Base-by-base conservation (phyloP, 1,284 basidiomycete species). In the Sporisorium graminicola region DNA sequence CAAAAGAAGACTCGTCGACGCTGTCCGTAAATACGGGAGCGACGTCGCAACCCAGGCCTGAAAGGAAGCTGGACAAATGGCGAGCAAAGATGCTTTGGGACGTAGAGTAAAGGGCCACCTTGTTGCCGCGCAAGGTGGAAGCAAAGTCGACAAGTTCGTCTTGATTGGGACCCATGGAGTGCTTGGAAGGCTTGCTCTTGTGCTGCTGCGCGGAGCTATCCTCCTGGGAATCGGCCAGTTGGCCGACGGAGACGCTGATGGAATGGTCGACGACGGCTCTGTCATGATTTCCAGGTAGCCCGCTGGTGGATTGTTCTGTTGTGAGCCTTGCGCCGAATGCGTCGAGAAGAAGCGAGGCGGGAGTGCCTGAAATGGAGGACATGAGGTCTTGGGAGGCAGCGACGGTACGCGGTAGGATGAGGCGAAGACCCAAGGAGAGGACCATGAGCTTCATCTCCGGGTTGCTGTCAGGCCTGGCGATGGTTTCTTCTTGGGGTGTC, bases 31-130 rank as follows among this genome's bases (percentile, higher is more conserved):
- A 66, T 27, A 77, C 68, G 10, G 62, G 65, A 7, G 76, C 70
- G n/a, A 74, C 54, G 18, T 74, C 59, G 52, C 78, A 80, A 24
- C 76, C 76, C 14, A 68, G 52, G 6, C 26, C 40, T 0, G 58
- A 40, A 13, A 80, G 58, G 33, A 74, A 58, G 16, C 18, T 40
- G 20, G 65, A 51, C 31, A 80, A 29, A 22, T 73, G 61, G 7
- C 59, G 40, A 9, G 71, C 76, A 46, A 78, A 77, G 40, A 58
- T 10, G 37, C 77, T 77, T 12, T 65, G 49, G 18, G 58, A 66
- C 1, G 58, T 54, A 0, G 77, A 76, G 33, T 79, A 78, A 9
- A 81, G 58, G 0, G 79, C 79, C 27, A 79, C 74, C 22, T 68
- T 74, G 43, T 74, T 77, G 18, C 66, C 74, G 2, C 46, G 31